Evolutionary conservation across 2,329 filamentous ascomycete species (phyloP), one percentile per base, ranked within the genome.

Genomic region (Thermochaetoides dissita): DNA sequence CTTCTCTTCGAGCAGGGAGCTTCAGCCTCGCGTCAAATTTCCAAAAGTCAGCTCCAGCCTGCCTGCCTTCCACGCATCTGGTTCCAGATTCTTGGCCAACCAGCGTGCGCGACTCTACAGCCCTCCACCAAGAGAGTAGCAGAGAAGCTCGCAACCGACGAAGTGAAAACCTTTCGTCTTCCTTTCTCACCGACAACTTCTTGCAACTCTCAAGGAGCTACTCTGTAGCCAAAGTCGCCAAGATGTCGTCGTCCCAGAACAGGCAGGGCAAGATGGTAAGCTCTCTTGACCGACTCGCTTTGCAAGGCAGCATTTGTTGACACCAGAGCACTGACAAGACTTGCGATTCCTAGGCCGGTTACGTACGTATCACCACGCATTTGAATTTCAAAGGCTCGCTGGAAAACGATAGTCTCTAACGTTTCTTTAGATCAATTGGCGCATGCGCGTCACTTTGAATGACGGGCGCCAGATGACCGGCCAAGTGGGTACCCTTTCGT

Each of bases 201-300:
- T 72, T 66, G 59, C 55, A 60, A 54, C 55, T 43, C 34, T 49
- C 50, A 55, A 63, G 55, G 58, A 59, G 66, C 62, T 65, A 61
- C 59, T 52, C 43, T 51, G 59, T 62, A 61, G 63, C 65, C 17
- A 24, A 59, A 54, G 51, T 54, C 50, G 56, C 57, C 60, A 79
- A 63, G 54, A 81, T 80, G 79, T 76, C 80, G 61, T 24, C 17
- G 17, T 76, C 79, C 59, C 49, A 48, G 34, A 89, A 94, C 76
- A 94, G 94, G 67, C 88, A 95, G 68, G 91, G 91, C 68, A 96
- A 98, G 76, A 96, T 98, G 91, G 91, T 96, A 72, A 74, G 85
- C 79, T 49, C 48, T 54, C 54, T 56, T 56, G 55, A 53, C 45
- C 50, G 41, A 55, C 60, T 54, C 61, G 56, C 61, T 51, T 58